phyloP scores from a whole-genome alignment of 2,329 filamentous ascomycete species.

The Fonsecaea nubica region DNA sequence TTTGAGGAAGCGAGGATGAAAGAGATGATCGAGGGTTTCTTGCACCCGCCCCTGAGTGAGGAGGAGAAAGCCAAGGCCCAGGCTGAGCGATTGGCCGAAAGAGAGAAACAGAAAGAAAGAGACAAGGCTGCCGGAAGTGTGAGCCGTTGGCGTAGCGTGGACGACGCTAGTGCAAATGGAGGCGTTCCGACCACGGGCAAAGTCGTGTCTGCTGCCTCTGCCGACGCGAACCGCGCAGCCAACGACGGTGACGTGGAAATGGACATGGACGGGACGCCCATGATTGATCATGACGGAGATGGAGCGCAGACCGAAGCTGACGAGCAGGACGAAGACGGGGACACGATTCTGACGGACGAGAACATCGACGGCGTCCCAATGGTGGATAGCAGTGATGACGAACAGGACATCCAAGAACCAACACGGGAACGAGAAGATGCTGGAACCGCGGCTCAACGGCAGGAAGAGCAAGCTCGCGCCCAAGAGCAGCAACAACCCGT shows the following conservation, averaged over 20 bases:
- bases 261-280: conserved; percentile 46
- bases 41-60: conserved; percentile 67
- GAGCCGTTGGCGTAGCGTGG: conserved; percentile 33
- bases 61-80: conserved; percentile 46
- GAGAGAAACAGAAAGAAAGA: conserved; percentile 50
- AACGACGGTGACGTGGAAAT: conserved; percentile 42
- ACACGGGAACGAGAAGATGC: background rate
- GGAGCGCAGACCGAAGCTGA: conserved; percentile 28
- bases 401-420: conserved; percentile 49
- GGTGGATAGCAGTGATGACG: conserved; percentile 59
- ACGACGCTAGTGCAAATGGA: conserved; percentile 9
- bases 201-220: conserved; percentile 10
- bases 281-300: conserved; percentile 44
- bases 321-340: conserved; percentile 42
- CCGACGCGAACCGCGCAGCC: conserved; percentile 25
- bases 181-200: background rate
- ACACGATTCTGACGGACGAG: conserved; percentile 57
- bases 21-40: conserved; percentile 72
- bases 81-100: conserved; percentile 45
- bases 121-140: conserved; percentile 24
- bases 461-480: background rate
- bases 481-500: background rate
- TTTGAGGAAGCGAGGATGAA: conserved; percentile 79
- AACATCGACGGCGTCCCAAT: conserved; percentile 51
- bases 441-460: background rate